Percentiles rank a stretch among this genome's conserved stretches.
Conservation (phyloP, 768 basidiomycete genomes). For the Pisolithus marmoratus region DNA sequence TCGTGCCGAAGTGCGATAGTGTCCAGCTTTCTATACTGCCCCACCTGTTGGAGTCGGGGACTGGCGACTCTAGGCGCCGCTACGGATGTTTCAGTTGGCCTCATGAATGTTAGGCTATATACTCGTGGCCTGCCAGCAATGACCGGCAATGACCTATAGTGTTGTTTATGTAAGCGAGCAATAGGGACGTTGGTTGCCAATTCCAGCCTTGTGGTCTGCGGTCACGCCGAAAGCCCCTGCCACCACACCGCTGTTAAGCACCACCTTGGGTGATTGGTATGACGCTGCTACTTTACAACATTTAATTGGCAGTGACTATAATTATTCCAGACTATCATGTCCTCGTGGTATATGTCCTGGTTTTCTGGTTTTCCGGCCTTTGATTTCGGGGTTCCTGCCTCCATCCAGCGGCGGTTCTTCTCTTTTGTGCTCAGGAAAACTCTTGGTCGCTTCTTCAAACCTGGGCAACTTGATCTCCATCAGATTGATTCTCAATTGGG, state of each 20-base stretch:
- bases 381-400: conserved; percentile 60
- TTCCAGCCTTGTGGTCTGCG: too few relatives aligned
- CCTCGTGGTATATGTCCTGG: conserved; percentile 57
- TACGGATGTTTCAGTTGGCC: background rate
- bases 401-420: conserved; percentile 82
- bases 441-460: conserved; percentile 81
- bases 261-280: too few relatives aligned
- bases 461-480: conserved; percentile 80
- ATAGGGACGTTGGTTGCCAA: too few relatives aligned
- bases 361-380: conserved; percentile 51
- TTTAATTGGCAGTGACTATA: background rate
- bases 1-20: too few relatives aligned
- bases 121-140: background rate
- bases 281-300: background rate
- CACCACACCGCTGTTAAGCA: too few relatives aligned
- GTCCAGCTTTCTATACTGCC: too few relatives aligned
- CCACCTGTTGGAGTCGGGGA: too few relatives aligned
- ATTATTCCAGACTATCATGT: conserved; percentile 26
- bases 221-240: background rate
- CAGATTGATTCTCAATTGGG: conserved; percentile 91
- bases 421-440: conserved; percentile 82
- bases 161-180: too few relatives aligned
- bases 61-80: too few relatives aligned
- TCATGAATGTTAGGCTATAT: background rate
- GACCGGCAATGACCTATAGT: background rate